Percentiles rank a stretch among this genome's conserved stretches.
Evolutionary conservation across 495 filamentous ascomycete genomes (phyloP).

Genomic region (Podospora australis): DNA sequence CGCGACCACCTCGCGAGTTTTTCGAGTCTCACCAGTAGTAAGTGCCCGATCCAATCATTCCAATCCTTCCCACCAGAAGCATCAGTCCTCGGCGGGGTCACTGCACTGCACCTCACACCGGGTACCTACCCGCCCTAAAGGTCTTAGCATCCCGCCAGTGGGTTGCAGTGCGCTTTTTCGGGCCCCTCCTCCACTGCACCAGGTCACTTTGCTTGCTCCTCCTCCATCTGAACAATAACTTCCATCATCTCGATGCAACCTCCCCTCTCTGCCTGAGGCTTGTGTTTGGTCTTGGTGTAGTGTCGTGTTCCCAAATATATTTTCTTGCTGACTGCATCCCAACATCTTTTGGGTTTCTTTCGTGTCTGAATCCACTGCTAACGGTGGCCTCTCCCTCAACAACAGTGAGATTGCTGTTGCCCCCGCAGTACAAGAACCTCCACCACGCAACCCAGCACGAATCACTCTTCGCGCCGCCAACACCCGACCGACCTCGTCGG

Average conservation of each 20-base stretch:
- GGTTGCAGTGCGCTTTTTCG: not conserved
- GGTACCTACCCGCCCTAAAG: too few species aligned
- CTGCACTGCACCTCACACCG: too few species aligned
- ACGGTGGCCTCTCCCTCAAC: not conserved
- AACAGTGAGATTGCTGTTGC: conserved; percentile 21
- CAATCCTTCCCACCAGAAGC: too few species aligned
- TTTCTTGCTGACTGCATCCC: not conserved
- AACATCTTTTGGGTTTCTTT: not conserved
- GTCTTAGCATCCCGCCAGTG: too few species aligned
- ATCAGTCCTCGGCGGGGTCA: too few species aligned
- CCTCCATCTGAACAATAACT: too few species aligned
- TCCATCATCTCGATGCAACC: too few species aligned
- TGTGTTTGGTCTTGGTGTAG: too few species aligned
- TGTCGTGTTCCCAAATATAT: too few species aligned
- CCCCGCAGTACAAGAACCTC: conserved; percentile 28
- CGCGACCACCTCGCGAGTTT: conserved; percentile 26
- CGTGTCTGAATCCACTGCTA: conserved; percentile 3
- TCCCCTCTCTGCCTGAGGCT: too few species aligned
- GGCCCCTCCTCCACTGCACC: not conserved
- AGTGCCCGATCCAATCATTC: not conserved
- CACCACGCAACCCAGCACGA: conserved; percentile 28
- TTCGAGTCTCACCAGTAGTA: conserved; percentile 26
- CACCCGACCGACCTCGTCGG: conserved; percentile 33
- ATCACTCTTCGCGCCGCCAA: conserved; percentile 26
- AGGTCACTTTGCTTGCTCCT: not conserved